phyloP scores from a whole-genome alignment of 352 stramenopile genomes.

The Pythium dissimile region DNA sequence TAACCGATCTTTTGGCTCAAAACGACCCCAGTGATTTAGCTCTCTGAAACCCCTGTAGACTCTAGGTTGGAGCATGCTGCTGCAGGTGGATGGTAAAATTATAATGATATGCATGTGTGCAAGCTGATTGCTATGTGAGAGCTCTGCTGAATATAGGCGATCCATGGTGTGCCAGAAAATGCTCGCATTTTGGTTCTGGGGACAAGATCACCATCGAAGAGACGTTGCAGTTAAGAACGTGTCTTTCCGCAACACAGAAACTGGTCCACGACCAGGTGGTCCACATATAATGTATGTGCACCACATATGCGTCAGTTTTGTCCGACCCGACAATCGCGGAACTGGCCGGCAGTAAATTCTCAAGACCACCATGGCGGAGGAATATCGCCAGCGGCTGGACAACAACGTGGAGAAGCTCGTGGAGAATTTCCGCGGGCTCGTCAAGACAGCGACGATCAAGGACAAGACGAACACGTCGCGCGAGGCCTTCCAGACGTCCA shows the following conservation, averaged over 20 bases:
- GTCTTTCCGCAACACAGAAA: background rate
- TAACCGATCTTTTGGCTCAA: background rate
- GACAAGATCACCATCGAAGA: too few relatives aligned
- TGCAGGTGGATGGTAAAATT: too few relatives aligned
- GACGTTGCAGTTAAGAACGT: background rate
- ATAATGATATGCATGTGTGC: too few relatives aligned
- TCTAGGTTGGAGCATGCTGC: too few relatives aligned
- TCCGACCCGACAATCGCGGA: background rate
- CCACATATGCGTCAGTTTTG: background rate
- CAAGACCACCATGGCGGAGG: constrained; percentile 58
- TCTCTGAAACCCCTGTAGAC: too few relatives aligned
- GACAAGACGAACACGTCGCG: constrained; percentile 78
- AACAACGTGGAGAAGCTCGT: constrained; percentile 88
- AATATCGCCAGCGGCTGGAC: constrained; percentile 81
- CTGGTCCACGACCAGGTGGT: too few relatives aligned
- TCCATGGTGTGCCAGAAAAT: too few relatives aligned
- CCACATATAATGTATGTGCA: background rate
- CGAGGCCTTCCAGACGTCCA: constrained; percentile 76
- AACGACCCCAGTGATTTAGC: background rate
- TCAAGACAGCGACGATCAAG: constrained; percentile 81
- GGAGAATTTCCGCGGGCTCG: constrained; percentile 83
- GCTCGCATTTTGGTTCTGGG: too few relatives aligned
- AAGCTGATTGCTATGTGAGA: too few relatives aligned
- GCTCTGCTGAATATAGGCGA: too few relatives aligned
- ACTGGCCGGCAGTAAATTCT: background rate